Evolutionary conservation across 179 eudicot species (phyloP).

Genomic region (Vitellaria paradoxa): DNA sequence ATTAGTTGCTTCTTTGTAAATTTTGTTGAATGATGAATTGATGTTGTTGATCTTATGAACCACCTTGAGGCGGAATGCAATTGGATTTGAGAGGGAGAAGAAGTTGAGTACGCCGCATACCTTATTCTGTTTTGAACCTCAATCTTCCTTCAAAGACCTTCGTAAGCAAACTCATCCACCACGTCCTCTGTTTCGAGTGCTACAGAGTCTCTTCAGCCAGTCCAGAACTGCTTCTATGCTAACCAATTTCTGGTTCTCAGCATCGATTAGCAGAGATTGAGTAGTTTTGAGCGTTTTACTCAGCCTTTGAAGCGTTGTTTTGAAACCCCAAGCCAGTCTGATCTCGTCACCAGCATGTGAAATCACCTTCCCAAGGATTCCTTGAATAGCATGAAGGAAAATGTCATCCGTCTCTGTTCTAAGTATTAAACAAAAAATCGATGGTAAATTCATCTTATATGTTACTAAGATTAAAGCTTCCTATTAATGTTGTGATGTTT

Average conservation of each 20-base stretch:
- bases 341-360: not conserved
- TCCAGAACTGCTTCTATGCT: not conserved
- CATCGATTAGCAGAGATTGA: not conserved
- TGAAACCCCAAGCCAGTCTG: not conserved
- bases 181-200: not conserved
- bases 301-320: not conserved
- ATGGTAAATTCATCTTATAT: no score
- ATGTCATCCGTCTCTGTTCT: not conserved
- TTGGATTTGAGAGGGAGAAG: not conserved
- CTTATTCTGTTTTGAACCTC: not conserved
- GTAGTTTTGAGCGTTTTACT: not conserved
- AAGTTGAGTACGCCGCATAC: not conserved
- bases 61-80: no score
- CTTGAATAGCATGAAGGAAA: not conserved
- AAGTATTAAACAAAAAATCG: no score
- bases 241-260: not conserved
- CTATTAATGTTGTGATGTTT: no score
- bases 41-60: no score
- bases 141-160: not conserved
- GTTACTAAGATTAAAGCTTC: no score
- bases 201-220: constrained; percentile 11
- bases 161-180: not conserved
- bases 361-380: no score
- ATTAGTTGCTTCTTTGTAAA: no score
- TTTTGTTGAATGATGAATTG: no score